phyloP scores from a whole-genome alignment of 139 green algal species.

The Chlorella sp. region DNA sequence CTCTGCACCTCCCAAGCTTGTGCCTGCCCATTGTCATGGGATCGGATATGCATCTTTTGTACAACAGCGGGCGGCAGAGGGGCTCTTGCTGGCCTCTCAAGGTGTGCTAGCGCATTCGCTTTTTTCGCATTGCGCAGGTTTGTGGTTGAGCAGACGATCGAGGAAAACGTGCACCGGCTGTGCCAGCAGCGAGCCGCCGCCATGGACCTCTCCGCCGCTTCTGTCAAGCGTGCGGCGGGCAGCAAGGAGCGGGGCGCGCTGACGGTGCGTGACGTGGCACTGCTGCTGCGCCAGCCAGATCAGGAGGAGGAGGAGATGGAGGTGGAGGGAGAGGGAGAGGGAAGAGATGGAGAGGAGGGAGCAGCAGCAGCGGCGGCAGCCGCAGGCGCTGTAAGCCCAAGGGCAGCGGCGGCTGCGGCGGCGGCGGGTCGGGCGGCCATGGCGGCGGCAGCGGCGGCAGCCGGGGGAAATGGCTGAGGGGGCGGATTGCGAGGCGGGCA shows the following conservation, averaged over 20 bases:
- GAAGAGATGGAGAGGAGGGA: not conserved
- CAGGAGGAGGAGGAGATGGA: not conserved
- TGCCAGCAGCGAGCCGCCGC: constrained; percentile 47
- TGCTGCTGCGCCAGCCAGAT: constrained; percentile 30
- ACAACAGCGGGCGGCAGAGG: too few relatives aligned
- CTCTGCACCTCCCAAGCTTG: too few relatives aligned
- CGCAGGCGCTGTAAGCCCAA: not conserved
- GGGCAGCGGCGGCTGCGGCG: not conserved
- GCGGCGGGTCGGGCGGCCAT: not conserved
- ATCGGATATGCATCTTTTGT: too few relatives aligned
- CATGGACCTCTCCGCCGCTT: constrained; percentile 60
- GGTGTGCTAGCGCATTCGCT: too few relatives aligned
- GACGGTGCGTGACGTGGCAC: constrained; percentile 40
- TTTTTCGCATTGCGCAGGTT: constrained; percentile 68
- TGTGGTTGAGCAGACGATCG: constrained; percentile 75
- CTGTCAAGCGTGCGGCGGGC: constrained; percentile 4
- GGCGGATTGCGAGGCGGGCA: too few relatives aligned
- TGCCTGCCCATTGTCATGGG: too few relatives aligned
- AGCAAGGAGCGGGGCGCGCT: constrained; percentile 13
- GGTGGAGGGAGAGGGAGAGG: not conserved
- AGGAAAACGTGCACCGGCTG: constrained; percentile 81
- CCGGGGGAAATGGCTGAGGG: not conserved
- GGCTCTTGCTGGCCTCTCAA: too few relatives aligned
- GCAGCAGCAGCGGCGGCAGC: constrained; percentile 9
- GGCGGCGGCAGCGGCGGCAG: not conserved